phyloP scores from a whole-genome alignment of 2,329 filamentous ascomycete genomes.

The Ophiostoma triangulosporum region DNA sequence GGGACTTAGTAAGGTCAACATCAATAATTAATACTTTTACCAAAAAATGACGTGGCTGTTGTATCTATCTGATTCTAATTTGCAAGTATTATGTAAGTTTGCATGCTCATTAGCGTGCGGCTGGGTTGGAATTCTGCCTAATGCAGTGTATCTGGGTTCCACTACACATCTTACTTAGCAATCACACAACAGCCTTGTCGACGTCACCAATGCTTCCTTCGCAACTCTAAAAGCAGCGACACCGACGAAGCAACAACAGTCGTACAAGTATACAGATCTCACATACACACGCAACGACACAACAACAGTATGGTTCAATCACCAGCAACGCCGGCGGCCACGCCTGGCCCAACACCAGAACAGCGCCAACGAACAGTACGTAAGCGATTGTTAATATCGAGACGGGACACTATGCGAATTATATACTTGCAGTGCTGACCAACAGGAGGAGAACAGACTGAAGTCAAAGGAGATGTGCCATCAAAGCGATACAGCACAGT shows the following conservation, averaged over 20 bases:
- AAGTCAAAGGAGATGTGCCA: conserved; percentile 41
- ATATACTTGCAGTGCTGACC: not conserved
- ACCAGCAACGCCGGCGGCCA: not conserved
- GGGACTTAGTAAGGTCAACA: not conserved
- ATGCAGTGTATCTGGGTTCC: not conserved
- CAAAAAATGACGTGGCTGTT: too few species aligned
- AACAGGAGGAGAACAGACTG: conserved; percentile 4
- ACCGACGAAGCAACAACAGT: not conserved
- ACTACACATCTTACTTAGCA: not conserved
- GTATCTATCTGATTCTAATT: too few species aligned
- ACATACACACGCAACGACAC: not conserved
- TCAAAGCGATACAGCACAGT: conserved; percentile 42
- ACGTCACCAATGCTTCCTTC: not conserved
- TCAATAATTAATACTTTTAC: not conserved
- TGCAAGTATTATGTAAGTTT: not conserved
- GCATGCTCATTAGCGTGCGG: not conserved
- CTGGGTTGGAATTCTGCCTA: not conserved
- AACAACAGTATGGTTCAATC: not conserved
- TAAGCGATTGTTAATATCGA: not conserved
- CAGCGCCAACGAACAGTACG: not conserved
- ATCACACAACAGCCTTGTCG: not conserved
- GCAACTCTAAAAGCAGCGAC: not conserved
- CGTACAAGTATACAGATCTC: not conserved
- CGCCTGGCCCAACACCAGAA: not conserved
- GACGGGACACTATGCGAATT: not conserved